Conservation (phyloP, 2,329 filamentous ascomycete genomes). For the Truncatella angustata region DNA sequence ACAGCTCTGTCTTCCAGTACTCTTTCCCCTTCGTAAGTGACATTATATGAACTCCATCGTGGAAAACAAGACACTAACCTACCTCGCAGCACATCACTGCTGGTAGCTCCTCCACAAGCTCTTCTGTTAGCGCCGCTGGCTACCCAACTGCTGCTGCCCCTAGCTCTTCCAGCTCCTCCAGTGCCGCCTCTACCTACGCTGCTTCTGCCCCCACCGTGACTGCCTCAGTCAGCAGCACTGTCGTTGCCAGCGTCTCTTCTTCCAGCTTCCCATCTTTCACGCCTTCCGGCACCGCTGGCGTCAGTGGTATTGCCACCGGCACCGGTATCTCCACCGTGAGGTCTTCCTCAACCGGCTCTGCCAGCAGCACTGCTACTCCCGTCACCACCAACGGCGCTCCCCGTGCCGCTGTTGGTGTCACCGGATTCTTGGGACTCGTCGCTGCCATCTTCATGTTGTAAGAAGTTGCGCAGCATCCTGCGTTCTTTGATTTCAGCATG, state of each 20-base stretch:
- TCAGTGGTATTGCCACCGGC: constrained; percentile 11
- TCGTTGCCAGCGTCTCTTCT: constrained; percentile 23
- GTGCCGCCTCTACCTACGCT: constrained; percentile 16
- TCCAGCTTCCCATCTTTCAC: constrained; percentile 23
- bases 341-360: constrained; percentile 17
- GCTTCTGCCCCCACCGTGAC: constrained; percentile 13
- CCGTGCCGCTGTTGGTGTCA: constrained; percentile 30
- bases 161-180: constrained; percentile 15
- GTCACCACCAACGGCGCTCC: constrained; percentile 27
- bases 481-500: not conserved
- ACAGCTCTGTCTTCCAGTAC: constrained; percentile 56
- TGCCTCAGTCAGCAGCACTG: too few species aligned
- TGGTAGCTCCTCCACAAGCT: not conserved
- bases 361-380: constrained; percentile 16
- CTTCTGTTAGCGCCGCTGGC: not conserved
- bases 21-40: constrained; percentile 59
- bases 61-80: too few species aligned
- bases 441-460: not conserved
- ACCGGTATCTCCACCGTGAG: constrained; percentile 19
- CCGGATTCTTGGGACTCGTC: not conserved
- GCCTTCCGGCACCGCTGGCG: constrained; percentile 11
- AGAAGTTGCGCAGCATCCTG: not conserved
- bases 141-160: constrained; percentile 12
- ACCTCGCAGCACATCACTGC: not conserved
- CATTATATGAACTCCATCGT: too few species aligned